Percentiles rank a stretch among this genome's conserved stretches.
phyloP scores from a whole-genome alignment of 2,329 filamentous ascomycete species.

The Stagonosporopsis rhizophila region DNA sequence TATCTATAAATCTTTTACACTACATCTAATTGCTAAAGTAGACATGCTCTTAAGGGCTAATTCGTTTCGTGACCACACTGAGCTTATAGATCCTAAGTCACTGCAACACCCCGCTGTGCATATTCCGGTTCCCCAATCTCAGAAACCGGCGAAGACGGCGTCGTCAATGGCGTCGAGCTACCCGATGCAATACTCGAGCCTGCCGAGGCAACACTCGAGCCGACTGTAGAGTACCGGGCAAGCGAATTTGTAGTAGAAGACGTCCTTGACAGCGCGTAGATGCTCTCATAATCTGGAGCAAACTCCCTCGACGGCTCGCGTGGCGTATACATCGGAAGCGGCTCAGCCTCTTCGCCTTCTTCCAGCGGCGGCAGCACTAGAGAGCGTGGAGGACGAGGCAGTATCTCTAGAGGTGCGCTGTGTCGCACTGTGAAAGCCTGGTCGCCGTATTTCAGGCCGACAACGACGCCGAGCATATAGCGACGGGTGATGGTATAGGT shows the following conservation, averaged over 20 bases:
- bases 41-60: too few relatives aligned
- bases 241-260: constrained; percentile 25
- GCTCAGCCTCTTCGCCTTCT: constrained; percentile 37
- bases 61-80: too few relatives aligned
- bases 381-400: constrained; percentile 33
- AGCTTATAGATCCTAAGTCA: background rate
- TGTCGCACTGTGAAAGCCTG: constrained; percentile 38
- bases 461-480: constrained; percentile 36
- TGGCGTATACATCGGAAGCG: constrained; percentile 40
- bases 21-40: too few relatives aligned
- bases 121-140: constrained; percentile 17
- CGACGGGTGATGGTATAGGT: constrained; percentile 44
- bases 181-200: constrained; percentile 16
- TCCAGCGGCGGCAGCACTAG: constrained; percentile 16
- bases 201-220: constrained; percentile 22
- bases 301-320: constrained; percentile 38
- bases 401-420: constrained; percentile 39
- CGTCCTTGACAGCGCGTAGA: constrained; percentile 31
- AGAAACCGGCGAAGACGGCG: constrained; percentile 20
- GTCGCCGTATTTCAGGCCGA: constrained; percentile 38
- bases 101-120: background rate
- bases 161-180: constrained; percentile 13
- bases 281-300: constrained; percentile 42
- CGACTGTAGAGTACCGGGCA: constrained; percentile 12
- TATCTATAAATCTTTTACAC: too few relatives aligned